These are phyloP conservation scores for Brasenia schreberi DNA, from an alignment of 164 flowering plant genomes.

Conservation along the genomic window DNA sequence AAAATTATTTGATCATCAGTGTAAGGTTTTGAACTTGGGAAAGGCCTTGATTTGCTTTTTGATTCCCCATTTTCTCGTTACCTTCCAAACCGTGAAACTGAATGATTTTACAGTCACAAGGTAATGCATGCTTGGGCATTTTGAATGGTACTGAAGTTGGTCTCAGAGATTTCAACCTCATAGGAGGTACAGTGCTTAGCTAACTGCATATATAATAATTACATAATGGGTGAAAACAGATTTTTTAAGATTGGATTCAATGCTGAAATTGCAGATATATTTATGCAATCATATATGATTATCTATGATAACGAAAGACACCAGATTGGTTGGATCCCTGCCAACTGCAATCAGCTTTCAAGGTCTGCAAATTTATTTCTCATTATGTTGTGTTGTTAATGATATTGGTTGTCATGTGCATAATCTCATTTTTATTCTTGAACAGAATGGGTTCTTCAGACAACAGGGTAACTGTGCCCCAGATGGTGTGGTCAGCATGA, in stretches of 20 bases:
- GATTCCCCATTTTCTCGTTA: neutral
- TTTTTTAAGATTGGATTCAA: neutral
- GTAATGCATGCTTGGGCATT: constrained; percentile 84
- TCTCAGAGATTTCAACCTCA: constrained; percentile 30
- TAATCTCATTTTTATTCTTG: no score
- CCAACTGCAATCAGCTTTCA: no score
- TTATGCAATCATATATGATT: constrained; percentile 45
- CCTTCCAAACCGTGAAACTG: no score
- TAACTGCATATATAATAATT: neutral
- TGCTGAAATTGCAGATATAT: constrained; percentile 35
- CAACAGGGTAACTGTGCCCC: no score
- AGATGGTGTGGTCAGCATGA: neutral
- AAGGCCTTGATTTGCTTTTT: neutral
- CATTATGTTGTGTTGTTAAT: no score
- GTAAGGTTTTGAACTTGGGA: constrained; percentile 14
- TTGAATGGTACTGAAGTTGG: constrained; percentile 59
- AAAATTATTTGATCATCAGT: constrained; percentile 59
- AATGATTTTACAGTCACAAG: constrained; percentile 29
- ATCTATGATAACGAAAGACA: no score
- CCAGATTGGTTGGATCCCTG: no score
- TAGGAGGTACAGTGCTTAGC: constrained; percentile 44
- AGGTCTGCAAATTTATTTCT: no score
- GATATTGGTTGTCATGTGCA: no score
- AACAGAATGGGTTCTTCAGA: no score
- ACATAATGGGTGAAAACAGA: neutral